These are phyloP conservation scores for Phylloporus arenicola DNA, from an alignment of 768 basidiomycete species.

Conservation along the genomic window DNA sequence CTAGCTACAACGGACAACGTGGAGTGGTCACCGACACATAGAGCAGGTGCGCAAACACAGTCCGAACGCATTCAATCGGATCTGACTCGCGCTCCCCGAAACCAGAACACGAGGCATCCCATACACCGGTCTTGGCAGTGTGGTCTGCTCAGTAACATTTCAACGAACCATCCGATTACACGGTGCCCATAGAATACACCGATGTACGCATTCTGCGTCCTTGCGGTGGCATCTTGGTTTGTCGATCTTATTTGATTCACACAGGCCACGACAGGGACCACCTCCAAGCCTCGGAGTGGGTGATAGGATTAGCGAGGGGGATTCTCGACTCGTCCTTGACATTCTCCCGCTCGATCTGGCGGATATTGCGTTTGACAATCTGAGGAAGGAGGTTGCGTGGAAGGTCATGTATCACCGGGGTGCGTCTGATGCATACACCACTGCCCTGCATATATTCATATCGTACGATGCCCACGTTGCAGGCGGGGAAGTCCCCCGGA, in stretches of 20 bases:
- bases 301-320: conserved; percentile 58
- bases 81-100: neutral
- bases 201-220: conserved; percentile 14
- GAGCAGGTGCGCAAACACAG: conserved; percentile 1
- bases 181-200: neutral
- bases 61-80: neutral
- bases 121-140: conserved; percentile 1
- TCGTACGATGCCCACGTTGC: conserved; percentile 3
- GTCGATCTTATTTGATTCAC: conserved; percentile 1
- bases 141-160: conserved; percentile 3
- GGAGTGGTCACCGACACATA: neutral
- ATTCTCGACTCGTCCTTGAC: conserved; percentile 54
- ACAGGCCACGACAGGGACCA: conserved; percentile 18
- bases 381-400: conserved; percentile 67
- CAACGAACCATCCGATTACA: neutral
- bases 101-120: conserved; percentile 16
- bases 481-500: conserved; percentile 72
- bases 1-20: neutral
- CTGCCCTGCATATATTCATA: neutral
- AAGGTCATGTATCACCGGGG: conserved; percentile 71
- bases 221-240: conserved; percentile 1
- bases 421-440: conserved; percentile 20
- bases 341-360: conserved; percentile 55
- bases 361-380: conserved; percentile 48
- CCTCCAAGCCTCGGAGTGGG: conserved; percentile 30